A percentile compares a stretch with the other conserved stretches of the same genome.
Evolutionary conservation across 306 rosid genomes (phyloP).

Genomic region (Crotalaria pallida): DNA sequence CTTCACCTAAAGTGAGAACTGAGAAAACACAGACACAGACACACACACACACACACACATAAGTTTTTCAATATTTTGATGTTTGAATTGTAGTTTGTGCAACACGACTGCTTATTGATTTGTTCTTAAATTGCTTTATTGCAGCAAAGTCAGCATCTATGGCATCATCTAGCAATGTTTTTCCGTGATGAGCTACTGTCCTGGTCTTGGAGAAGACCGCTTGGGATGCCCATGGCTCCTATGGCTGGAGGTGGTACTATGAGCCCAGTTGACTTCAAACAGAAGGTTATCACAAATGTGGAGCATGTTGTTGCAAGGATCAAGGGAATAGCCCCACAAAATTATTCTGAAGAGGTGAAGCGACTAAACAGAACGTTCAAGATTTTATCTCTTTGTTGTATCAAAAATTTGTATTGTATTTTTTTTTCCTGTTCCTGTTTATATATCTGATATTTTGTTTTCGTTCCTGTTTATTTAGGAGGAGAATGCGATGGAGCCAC

Average conservation of each 20-base stretch:
- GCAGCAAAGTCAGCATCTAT: slow-evolving; percentile 96
- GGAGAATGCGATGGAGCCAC: slow-evolving; percentile 88
- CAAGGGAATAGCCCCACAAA: slow-evolving; percentile 81
- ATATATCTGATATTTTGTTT: neutral
- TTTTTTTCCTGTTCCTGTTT: neutral
- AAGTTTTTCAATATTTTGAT: slow-evolving; percentile 2
- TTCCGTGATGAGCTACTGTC: slow-evolving; percentile 98
- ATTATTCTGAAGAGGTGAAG: slow-evolving; percentile 87
- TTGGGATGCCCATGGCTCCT: slow-evolving; percentile 83
- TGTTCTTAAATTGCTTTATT: slow-evolving; percentile 23
- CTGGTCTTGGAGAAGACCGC: slow-evolving; percentile 99
- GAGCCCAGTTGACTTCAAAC: slow-evolving; percentile 80
- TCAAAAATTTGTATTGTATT: neutral
- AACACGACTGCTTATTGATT: slow-evolving; percentile 6
- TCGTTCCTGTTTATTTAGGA: slow-evolving; percentile 40
- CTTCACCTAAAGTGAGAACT: slow-evolving; percentile 73
- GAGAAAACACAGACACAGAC: neutral
- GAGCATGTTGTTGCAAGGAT: slow-evolving; percentile 73
- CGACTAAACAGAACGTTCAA: slow-evolving; percentile 2
- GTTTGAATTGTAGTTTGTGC: neutral
- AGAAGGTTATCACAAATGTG: slow-evolving; percentile 84
- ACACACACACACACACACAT: neutral
- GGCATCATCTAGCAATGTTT: slow-evolving; percentile 99
- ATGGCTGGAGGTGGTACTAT: slow-evolving; percentile 73
- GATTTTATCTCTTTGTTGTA: neutral